Evolutionary conservation across 2,329 filamentous ascomycete species (phyloP), one percentile per base, ranked within the genome.

Genomic region (Beauveria pseudobassiana): DNA sequence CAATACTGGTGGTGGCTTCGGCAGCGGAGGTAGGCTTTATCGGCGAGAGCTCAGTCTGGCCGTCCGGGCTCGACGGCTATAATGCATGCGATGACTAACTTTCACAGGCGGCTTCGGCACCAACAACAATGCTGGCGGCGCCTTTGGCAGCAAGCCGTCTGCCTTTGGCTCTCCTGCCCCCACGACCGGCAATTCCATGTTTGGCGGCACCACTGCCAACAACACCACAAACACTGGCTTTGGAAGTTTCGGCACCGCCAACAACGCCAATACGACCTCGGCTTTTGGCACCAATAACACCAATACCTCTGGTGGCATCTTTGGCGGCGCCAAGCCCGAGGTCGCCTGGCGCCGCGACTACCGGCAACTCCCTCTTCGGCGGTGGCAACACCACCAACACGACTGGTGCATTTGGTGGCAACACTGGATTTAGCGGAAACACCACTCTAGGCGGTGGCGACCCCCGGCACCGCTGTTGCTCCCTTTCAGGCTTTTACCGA

Each of bases 401-500:
- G 64, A 72, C 64, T 30, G 69, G 70, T 34, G 70, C 68, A 16
- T 78, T 80, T 59, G 77, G 78, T 45, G 69, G 72, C 28, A 70
- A 67, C 20, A 69, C 71, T 42, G 73, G 71, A 2, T 74, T 75
- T 67, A 63, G 74, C 67, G 67, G 73, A 28, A 67, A 74, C 43
- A 65, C 66, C 9, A 72, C 72, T 63, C 74, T 85, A 49, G 80
- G 81, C 49, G 77, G 74, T 56, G 82, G 80, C 53, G 83, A 87
- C 63, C 83, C 84, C 63, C 83, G 91, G 91, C 63, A 93, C 90
- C 10, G 87, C 81, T 16, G 78, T 82, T 3, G 81, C 83, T n/a
- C 82, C 87, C 5, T 96, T 93, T 76, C 76, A 83, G 64, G 79
- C 90, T 0, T 82, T 84, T 52, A 77, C 81, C 22, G 91, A 96